Conservation (phyloP, 805 yeast species). For the Metschnikowia peoriensis region DNA sequence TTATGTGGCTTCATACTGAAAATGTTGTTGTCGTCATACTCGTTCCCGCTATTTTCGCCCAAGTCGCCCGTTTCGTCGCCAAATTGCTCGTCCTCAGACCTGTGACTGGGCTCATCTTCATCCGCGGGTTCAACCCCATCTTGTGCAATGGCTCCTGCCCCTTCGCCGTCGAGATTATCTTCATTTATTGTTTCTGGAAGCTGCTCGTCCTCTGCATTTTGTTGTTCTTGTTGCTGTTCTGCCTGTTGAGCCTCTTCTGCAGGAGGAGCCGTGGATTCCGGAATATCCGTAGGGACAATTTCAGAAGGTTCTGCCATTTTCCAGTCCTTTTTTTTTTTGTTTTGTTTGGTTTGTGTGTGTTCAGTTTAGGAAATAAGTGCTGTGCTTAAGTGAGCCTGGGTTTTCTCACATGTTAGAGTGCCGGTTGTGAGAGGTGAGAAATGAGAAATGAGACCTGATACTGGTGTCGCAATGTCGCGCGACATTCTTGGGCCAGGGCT, state of each 20-base stretch:
- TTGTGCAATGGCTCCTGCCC: constrained; percentile 10
- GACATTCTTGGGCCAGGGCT: not conserved
- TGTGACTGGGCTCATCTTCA: constrained; percentile 5
- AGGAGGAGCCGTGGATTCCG: not conserved
- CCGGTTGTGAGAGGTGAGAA: not conserved
- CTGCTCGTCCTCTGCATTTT: constrained; percentile 14
- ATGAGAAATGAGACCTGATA: not conserved
- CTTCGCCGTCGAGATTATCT: constrained; percentile 15
- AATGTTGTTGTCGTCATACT: constrained; percentile 16
- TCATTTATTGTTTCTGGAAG: constrained; percentile 16
- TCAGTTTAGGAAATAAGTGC: not conserved
- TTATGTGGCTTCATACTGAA: constrained; percentile 18
- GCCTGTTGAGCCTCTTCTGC: constrained; percentile 12
- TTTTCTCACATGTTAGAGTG: not conserved
- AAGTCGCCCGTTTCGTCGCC: not conserved
- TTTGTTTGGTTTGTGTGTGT: not conserved
- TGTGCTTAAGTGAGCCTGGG: too few species aligned
- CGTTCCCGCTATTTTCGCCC: not conserved
- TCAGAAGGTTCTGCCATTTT: constrained; percentile 3
- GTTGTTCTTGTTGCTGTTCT: constrained; percentile 14
- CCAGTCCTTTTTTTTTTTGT: not conserved
- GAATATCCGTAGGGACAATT: not conserved
- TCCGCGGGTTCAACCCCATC: constrained; percentile 7
- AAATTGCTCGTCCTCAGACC: not conserved
- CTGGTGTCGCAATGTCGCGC: constrained; percentile 4